phyloP scores from a whole-genome alignment of 768 basidiomycete genomes.

The Mrakia frigida region DNA sequence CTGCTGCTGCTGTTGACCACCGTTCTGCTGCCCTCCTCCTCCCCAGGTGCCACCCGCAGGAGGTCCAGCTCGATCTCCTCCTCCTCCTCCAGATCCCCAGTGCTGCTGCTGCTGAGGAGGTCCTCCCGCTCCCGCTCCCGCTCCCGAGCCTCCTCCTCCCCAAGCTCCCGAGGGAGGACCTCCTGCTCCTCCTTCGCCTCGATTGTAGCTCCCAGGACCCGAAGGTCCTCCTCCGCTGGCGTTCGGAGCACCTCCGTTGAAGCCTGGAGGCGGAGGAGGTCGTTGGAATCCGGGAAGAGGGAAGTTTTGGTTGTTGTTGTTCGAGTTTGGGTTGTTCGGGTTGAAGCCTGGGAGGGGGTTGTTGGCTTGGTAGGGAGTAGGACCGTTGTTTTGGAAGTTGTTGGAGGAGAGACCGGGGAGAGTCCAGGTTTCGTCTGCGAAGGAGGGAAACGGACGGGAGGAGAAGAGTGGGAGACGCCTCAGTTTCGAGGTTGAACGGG shows the following conservation, averaged over 20 bases:
- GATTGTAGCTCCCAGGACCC: neutral
- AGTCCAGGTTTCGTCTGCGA: conserved; percentile 8
- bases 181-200: neutral
- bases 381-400: neutral
- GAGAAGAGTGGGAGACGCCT: neutral
- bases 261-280: neutral
- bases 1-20: neutral
- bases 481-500: neutral
- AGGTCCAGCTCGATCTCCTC: conserved; percentile 1
- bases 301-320: conserved; percentile 4
- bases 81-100: conserved; percentile 8
- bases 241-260: neutral
- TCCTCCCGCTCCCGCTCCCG: neutral
- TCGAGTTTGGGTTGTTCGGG: neutral
- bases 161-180: neutral
- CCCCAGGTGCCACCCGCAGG: neutral
- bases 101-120: conserved; percentile 20
- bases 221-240: neutral
- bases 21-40: neutral
- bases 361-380: conserved; percentile 11
- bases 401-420: conserved; percentile 8
- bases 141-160: neutral
- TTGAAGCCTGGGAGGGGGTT: conserved; percentile 16
- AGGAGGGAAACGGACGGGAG: neutral
- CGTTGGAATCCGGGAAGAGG: conserved; percentile 11